phyloP scores from a whole-genome alignment of 164 flowering plant genomes.

The Kingdonia uniflora region DNA sequence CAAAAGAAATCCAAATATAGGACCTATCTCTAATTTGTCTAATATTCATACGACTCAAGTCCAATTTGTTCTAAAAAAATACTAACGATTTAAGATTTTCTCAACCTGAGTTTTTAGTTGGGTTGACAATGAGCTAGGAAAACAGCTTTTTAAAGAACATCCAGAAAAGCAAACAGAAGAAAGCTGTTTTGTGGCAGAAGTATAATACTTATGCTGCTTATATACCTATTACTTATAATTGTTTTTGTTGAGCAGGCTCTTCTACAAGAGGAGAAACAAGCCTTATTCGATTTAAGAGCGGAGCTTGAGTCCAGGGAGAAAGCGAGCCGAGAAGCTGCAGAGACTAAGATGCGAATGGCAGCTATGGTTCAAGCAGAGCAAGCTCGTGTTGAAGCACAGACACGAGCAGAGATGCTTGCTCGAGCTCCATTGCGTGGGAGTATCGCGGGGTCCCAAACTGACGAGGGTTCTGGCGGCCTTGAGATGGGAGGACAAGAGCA shows the following conservation, averaged over 20 bases:
- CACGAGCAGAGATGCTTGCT: constrained; percentile 61
- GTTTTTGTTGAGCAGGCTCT: constrained; percentile 56
- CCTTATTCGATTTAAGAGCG: constrained; percentile 49
- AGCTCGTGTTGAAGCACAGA: constrained; percentile 64
- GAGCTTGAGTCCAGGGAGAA: constrained; percentile 82
- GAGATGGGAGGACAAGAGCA: constrained; percentile 54
- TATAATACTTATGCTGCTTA: too few relatives aligned
- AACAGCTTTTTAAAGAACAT: too few relatives aligned
- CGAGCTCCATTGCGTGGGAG: constrained; percentile 66
- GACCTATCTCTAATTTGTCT: too few relatives aligned
- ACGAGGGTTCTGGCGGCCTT: constrained; percentile 28
- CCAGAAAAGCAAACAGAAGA: too few relatives aligned
- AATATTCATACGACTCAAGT: too few relatives aligned
- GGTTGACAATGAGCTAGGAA: too few relatives aligned
- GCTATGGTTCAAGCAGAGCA: constrained; percentile 85
- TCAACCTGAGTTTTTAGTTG: too few relatives aligned
- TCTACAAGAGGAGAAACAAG: constrained; percentile 78
- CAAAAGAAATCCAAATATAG: too few relatives aligned
- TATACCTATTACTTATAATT: too few relatives aligned
- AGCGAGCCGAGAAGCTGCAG: constrained; percentile 73
- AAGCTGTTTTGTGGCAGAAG: too few relatives aligned
- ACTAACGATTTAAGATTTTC: too few relatives aligned
- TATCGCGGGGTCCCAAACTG: constrained; percentile 52
- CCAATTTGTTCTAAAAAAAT: too few relatives aligned
- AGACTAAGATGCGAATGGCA: constrained; percentile 68